These are phyloP conservation scores for Annulohypoxylon nitens DNA, from an alignment of 495 filamentous ascomycete genomes.

Conservation along the genomic window DNA sequence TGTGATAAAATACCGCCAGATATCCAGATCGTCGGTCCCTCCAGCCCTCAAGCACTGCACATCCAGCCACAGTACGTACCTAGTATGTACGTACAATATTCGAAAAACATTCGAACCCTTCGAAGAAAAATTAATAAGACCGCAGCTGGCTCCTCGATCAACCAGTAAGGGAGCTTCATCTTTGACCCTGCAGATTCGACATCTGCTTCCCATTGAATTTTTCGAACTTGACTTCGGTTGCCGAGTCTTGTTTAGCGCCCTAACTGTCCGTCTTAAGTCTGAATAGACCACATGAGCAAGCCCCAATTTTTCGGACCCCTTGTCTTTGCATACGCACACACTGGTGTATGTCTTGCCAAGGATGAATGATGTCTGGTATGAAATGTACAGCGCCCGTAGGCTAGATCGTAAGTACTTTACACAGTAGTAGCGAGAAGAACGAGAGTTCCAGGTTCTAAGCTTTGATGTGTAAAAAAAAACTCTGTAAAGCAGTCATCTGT, in stretches of 20 bases:
- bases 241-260: constrained; percentile 50
- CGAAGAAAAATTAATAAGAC: constrained; percentile 29
- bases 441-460: constrained; percentile 1
- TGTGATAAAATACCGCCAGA: constrained; percentile 41
- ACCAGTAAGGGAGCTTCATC: constrained; percentile 24
- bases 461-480: constrained; percentile 19
- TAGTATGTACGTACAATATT: constrained; percentile 9
- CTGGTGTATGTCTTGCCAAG: constrained; percentile 46
- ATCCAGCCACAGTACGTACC: too few species aligned
- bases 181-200: constrained; percentile 46
- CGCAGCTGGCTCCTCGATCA: constrained; percentile 33
- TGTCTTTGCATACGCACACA: constrained; percentile 40
- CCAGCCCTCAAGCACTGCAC: background rate
- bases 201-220: constrained; percentile 32
- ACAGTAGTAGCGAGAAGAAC: constrained; percentile 4
- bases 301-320: constrained; percentile 44
- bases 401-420: constrained; percentile 19
- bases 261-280: constrained; percentile 46
- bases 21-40: constrained; percentile 42
- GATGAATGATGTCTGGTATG: constrained; percentile 36
- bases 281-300: constrained; percentile 49
- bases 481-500: constrained; percentile 16
- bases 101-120: constrained; percentile 15
- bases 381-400: constrained; percentile 13
- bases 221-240: constrained; percentile 41